phyloP scores from a whole-genome alignment of 371 early-diverging fungal genomes.

The Mortierella sp. region DNA sequence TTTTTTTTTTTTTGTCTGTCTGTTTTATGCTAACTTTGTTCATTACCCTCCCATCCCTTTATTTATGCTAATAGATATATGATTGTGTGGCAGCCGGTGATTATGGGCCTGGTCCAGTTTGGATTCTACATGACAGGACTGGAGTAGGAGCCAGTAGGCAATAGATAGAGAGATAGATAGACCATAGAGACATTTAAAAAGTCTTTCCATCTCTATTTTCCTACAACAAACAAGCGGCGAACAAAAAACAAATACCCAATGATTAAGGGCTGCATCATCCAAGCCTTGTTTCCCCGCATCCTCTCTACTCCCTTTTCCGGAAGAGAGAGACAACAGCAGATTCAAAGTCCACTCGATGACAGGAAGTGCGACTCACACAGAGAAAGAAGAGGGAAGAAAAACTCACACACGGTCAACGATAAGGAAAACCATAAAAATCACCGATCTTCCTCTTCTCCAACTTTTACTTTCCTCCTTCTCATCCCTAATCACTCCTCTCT shows the following conservation, averaged over 20 bases:
- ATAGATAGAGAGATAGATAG: background rate
- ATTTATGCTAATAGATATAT: constrained; percentile 66
- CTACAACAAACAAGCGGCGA: no score
- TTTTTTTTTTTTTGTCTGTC: background rate
- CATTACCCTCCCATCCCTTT: background rate
- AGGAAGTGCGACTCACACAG: constrained; percentile 1
- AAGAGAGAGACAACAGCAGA: constrained; percentile 3
- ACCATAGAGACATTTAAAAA: background rate
- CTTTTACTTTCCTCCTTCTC: background rate
- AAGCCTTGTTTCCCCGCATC: constrained; percentile 8
- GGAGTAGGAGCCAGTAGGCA: constrained; percentile 15
- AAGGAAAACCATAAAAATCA: background rate
- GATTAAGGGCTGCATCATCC: background rate
- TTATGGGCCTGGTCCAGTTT: constrained; percentile 55
- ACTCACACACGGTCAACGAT: background rate
- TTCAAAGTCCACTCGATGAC: background rate
- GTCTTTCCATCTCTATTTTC: no score
- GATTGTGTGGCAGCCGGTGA: constrained; percentile 87
- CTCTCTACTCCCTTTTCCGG: constrained; percentile 3
- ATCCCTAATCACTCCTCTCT: background rate
- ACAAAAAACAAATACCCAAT: no score
- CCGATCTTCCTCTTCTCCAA: background rate
- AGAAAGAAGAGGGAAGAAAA: background rate
- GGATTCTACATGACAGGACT: constrained; percentile 53
- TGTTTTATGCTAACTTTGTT: no score